Evolutionary conservation across 2,329 filamentous ascomycete genomes (phyloP).

Genomic region (Neofusicoccum laricinum): DNA sequence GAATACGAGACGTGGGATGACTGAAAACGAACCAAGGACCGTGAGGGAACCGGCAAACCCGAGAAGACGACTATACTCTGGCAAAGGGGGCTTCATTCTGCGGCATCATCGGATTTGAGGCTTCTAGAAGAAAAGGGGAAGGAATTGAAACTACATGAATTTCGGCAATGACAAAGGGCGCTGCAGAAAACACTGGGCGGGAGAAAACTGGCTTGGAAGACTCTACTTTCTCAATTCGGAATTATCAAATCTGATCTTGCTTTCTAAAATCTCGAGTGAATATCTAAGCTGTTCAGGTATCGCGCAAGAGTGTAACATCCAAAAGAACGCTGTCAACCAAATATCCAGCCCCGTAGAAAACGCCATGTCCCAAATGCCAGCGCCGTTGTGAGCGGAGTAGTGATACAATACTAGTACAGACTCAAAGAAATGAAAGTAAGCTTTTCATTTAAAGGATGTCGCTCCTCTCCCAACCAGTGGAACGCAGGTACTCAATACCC

Average conservation of each 20-base stretch:
- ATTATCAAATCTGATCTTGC: background rate
- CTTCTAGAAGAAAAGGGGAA: too few species aligned
- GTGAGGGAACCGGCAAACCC: too few species aligned
- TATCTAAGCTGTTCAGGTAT: background rate
- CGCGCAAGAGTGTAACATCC: background rate
- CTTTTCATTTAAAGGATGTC: slow-evolving; percentile 61
- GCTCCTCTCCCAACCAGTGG: slow-evolving; percentile 75
- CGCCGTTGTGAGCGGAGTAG: background rate
- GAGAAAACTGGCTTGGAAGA: too few species aligned
- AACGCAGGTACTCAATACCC: slow-evolving; percentile 61
- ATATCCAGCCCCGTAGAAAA: background rate
- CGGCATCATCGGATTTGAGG: too few species aligned
- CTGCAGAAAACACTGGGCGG: too few species aligned
- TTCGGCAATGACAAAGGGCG: too few species aligned
- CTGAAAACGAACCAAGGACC: too few species aligned
- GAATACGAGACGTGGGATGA: too few species aligned
- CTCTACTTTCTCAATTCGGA: background rate
- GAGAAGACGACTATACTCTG: too few species aligned
- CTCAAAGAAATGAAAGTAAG: background rate
- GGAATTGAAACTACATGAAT: too few species aligned
- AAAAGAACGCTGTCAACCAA: background rate
- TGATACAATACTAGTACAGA: background rate
- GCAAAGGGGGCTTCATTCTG: too few species aligned
- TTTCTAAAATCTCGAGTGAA: background rate
- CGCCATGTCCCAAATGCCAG: background rate